These are phyloP conservation scores for Irpex rosettiformis DNA, from an alignment of 1,284 basidiomycete species.

Conservation along the genomic window DNA sequence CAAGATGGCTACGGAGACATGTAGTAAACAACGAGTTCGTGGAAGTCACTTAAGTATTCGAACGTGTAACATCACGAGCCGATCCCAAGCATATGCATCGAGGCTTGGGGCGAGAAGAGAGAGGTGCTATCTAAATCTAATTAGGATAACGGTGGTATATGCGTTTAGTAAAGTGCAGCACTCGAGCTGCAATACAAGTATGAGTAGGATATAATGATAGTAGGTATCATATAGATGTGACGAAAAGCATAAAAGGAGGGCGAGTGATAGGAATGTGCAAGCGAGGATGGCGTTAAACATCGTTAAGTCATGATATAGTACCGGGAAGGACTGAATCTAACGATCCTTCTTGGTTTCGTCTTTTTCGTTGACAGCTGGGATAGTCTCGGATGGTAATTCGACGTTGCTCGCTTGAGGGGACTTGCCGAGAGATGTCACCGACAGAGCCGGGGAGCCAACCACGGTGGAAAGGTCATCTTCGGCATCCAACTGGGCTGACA, in stretches of 20 bases:
- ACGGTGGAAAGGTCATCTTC: conserved; percentile 25
- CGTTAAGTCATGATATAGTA: neutral
- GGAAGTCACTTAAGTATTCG: no score
- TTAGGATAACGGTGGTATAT: no score
- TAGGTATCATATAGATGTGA: neutral
- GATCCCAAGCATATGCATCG: no score
- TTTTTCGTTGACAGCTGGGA: neutral
- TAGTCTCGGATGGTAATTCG: conserved; percentile 20
- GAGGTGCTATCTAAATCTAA: no score
- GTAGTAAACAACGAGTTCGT: no score
- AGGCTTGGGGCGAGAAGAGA: no score
- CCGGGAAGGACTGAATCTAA: neutral
- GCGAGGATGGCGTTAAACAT: neutral
- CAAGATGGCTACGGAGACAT: no score
- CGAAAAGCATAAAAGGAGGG: neutral
- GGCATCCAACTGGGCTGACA: conserved; percentile 27
- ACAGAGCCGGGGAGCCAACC: conserved; percentile 22
- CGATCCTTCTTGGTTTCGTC: conserved; percentile 16
- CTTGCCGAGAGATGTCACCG: conserved; percentile 16
- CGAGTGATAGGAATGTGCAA: no score
- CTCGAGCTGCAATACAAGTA: no score
- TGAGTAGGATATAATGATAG: neutral
- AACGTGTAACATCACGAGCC: no score
- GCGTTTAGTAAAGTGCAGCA: no score
- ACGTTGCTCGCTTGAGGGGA: conserved; percentile 21